These are phyloP conservation scores for Aleurites moluccanus DNA, from an alignment of 441 rosid genomes.

Conservation along the genomic window DNA sequence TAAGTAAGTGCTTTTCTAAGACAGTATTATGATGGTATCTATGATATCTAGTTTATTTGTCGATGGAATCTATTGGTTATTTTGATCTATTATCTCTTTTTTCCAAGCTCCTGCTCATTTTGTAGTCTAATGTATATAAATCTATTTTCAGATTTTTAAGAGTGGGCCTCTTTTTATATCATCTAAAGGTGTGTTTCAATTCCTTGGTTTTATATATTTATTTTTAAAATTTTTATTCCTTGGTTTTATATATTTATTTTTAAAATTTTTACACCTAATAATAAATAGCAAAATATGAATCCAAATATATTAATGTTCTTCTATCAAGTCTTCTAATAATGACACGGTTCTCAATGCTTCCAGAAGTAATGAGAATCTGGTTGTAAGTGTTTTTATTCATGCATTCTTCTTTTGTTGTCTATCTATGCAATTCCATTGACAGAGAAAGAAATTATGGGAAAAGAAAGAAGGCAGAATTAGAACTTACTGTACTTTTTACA, in stretches of 20 bases:
- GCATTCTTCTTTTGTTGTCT: not conserved
- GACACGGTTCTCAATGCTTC: not conserved
- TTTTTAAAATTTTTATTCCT: slow-evolving; percentile 6
- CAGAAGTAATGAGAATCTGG: not conserved
- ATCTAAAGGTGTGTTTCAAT: slow-evolving; percentile 68
- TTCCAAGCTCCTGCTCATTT: not conserved
- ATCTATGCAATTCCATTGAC: not conserved
- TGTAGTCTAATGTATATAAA: slow-evolving; percentile 4
- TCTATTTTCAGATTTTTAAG: slow-evolving; percentile 72
- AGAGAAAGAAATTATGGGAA: not conserved
- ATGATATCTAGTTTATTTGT: not conserved
- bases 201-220: not conserved
- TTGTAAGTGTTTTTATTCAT: not conserved
- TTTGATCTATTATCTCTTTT: not conserved
- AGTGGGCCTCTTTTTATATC: slow-evolving; percentile 92
- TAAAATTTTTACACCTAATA: not conserved
- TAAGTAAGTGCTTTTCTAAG: not conserved
- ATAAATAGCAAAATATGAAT: slow-evolving; percentile 1
- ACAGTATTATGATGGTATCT: not conserved
- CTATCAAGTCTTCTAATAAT: not conserved
- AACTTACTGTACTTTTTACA: not conserved
- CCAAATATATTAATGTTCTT: not conserved
- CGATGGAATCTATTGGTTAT: not conserved
- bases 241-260: not conserved
- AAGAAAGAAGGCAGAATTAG: not conserved